Base-by-base conservation (phyloP, 495 filamentous ascomycete genomes). In the Xylaria intraflava region DNA sequence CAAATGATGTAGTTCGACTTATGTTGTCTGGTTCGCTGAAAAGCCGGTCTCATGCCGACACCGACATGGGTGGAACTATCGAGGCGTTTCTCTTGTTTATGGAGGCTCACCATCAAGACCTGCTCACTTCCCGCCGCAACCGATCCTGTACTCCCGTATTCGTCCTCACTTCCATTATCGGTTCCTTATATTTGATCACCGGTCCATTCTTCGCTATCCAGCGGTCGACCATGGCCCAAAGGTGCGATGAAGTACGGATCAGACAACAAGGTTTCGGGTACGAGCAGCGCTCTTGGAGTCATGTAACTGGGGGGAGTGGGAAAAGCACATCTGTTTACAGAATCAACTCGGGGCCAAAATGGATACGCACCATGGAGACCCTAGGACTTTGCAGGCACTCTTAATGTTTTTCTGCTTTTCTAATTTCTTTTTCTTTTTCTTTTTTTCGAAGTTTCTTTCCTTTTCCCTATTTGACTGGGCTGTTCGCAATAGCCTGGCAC, bases 1-100 rank as follows among this genome's bases (percentile, higher is more conserved):
- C 92, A 98, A 76, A 96, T 98, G 71, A 95, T 96, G 92, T 98
- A 66, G 44, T 23, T 0, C 38, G 14, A 38, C 17, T 17, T 3
- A 1, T 3, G 16, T 38, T 4, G 16, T 3, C 14, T 6, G 35
- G 8, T 17, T n/a, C 26, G 11, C 30, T 5, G 16, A 14, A 43
- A 10, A 12, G 7, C 10, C 9, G 11, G 20, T 43, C 22, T 14
- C 9, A 26, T 6, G 10, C 8, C 19, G 20, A 26, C 22, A 24
- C 19, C 20, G 20, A 43, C 10, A 43, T 43, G 14, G 31, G 14
- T 35, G 31, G 8, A 35, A 35, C 31, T 35, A 3, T 38, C 35
- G 16, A 38, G 4, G 12, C 4, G 31, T 6, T 3, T n/a, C 11
- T 17, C 19, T 24, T 9, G 10, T 43, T 43, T 6, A 14, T 12